Percentiles rank a stretch among this genome's conserved stretches.
phyloP scores from a whole-genome alignment of 352 stramenopile species.

The Phytophthora gonapodyides region DNA sequence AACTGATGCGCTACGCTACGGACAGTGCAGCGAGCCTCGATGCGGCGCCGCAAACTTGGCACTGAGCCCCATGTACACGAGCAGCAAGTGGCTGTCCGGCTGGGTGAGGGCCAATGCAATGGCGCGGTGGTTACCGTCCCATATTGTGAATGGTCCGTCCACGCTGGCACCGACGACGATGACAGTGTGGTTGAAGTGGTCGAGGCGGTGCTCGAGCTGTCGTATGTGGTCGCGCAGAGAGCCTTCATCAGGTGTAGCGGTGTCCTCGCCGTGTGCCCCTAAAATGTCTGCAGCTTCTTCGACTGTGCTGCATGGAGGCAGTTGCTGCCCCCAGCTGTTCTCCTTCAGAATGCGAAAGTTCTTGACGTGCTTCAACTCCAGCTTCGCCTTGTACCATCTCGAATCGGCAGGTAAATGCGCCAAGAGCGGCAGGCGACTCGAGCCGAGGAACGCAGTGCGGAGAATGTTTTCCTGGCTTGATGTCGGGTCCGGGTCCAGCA shows the following conservation, averaged over 20 bases:
- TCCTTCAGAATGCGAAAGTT: slow-evolving; percentile 40
- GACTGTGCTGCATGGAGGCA: slow-evolving; percentile 35
- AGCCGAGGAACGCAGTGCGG: slow-evolving; percentile 36
- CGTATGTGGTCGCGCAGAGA: slow-evolving; percentile 24
- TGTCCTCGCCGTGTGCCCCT: slow-evolving; percentile 4
- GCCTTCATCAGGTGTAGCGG: not conserved
- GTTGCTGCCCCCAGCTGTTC: slow-evolving; percentile 30
- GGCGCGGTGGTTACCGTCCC: slow-evolving; percentile 44
- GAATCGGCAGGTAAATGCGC: slow-evolving; percentile 37
- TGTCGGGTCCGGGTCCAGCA: slow-evolving; percentile 25
- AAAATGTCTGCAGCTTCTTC: slow-evolving; percentile 17
- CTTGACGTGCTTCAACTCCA: slow-evolving; percentile 22
- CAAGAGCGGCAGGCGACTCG: slow-evolving; percentile 33
- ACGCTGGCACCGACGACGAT: slow-evolving; percentile 28
- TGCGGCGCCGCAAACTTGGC: slow-evolving; percentile 27
- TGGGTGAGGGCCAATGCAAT: slow-evolving; percentile 30
- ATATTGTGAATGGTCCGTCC: slow-evolving; percentile 42
- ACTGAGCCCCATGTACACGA: slow-evolving; percentile 38
- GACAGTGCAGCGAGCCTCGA: slow-evolving; percentile 30
- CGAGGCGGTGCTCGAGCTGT: slow-evolving; percentile 32
- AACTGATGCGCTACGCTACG: slow-evolving; percentile 16
- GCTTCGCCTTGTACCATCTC: slow-evolving; percentile 33
- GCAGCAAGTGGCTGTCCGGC: slow-evolving; percentile 17
- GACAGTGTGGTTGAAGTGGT: slow-evolving; percentile 39
- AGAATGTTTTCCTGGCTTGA: slow-evolving; percentile 37